Percentiles rank a stretch among this genome's conserved stretches.
Conservation (phyloP, 805 yeast species). For the Lachancea cidri region DNA sequence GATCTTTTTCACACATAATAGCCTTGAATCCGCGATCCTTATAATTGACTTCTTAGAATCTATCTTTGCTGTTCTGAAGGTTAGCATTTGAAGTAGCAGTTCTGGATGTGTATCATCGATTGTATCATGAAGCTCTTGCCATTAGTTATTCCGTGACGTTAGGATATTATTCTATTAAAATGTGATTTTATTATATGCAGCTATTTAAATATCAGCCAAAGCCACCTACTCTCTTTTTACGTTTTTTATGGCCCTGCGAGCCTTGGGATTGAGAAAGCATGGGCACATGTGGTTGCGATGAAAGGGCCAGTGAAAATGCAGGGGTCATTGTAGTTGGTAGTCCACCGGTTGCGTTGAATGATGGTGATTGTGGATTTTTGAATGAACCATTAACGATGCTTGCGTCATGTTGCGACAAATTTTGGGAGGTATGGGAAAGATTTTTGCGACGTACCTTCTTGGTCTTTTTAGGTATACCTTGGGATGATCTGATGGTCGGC, state of each 20-base stretch:
- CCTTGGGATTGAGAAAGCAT: conserved; percentile 18
- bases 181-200: no score
- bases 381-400: no score
- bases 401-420: not conserved
- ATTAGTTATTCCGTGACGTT: no score
- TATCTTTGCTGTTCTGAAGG: no score
- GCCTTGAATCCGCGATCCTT: no score
- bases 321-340: not conserved
- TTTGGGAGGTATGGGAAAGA: not conserved
- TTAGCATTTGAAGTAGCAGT: no score
- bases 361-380: conserved; percentile 1
- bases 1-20: no score
- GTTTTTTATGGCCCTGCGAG: conserved; percentile 25
- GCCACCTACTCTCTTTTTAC: conserved; percentile 46
- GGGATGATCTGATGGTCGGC: conserved; percentile 30
- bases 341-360: conserved; percentile 8
- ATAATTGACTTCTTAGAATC: no score
- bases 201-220: conserved; percentile 33
- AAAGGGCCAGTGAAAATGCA: not conserved
- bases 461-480: conserved; percentile 9
- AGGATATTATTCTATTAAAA: no score
- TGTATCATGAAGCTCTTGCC: no score
- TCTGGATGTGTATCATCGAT: no score
- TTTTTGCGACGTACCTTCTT: conserved; percentile 3
- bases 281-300: conserved; percentile 16